A percentile compares a stretch with the other conserved stretches of the same genome.
phyloP scores from a whole-genome alignment of 179 eudicot genomes.

The Silene vulgaris region DNA sequence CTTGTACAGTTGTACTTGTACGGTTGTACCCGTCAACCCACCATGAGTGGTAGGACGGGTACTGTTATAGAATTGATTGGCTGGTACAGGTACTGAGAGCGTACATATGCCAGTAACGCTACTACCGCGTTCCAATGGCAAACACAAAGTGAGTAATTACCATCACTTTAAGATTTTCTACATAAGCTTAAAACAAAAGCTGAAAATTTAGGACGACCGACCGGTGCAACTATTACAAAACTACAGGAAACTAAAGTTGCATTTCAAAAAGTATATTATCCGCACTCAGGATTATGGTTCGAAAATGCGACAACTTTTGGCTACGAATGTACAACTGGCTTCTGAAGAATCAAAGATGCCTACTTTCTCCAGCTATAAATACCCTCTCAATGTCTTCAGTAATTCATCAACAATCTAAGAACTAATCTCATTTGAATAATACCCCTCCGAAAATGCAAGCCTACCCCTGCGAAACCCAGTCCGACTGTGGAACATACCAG shows the following conservation, averaged over 20 bases:
- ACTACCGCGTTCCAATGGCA: no score
- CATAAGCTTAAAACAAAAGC: no score
- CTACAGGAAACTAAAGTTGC: background rate
- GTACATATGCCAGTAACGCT: no score
- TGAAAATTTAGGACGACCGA: no score
- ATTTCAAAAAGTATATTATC: no score
- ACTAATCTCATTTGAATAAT: background rate
- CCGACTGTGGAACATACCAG: background rate
- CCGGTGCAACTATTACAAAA: background rate
- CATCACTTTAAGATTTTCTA: no score
- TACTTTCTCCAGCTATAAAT: conserved; percentile 12
- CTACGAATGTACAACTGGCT: background rate
- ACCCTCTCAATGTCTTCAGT: conserved; percentile 11
- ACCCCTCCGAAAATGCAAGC: conserved; percentile 10
- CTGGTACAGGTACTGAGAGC: no score
- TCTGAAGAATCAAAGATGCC: conserved; percentile 15
- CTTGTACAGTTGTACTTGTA: no score
- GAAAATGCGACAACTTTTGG: background rate
- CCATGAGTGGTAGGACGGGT: no score
- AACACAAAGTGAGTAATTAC: no score
- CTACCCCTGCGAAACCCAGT: conserved; percentile 3
- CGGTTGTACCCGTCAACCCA: no score
- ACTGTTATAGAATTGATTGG: no score
- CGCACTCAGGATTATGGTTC: background rate
- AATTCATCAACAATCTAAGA: background rate